Evolutionary conservation across 2,329 filamentous ascomycete species (phyloP), one percentile per base, ranked within the genome.

Genomic region (Penicillium corylophilum): DNA sequence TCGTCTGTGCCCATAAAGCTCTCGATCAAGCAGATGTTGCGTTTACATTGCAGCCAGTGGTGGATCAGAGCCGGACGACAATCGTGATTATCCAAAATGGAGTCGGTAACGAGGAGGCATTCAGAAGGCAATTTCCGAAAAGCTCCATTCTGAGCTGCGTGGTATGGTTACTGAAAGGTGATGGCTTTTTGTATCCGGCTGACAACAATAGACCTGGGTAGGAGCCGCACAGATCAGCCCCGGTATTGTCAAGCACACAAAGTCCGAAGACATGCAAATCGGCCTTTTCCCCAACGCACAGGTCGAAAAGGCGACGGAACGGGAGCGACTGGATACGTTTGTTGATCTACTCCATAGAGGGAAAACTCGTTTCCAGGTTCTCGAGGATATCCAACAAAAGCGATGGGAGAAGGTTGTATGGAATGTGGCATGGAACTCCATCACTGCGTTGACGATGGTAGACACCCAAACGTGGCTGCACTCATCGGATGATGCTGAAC

Each of bases 181-280:
- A 29, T n/a, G n/a, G 5, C 24, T 16, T 10, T 22, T 29, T 18
- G 10, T n/a, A 41, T 18, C 39, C 4, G 5, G 33, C 39, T 44
- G 23, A 48, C 23, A 1, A 7, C 5, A 26, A 16, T 18, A 70
- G 67, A 65, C 66, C 4, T 70, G 67, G 81, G 77, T 81, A 0
- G 81, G 81, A 4, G 79, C 79, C 8, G 73, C 66, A 0, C 82
- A 84, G 56, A 67, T 67, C 2, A 62, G 70, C 7, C 79, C 80
- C 0, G 82, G 81, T 0, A 54, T 77, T 2, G 68, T 83, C 22
- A 63, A 67, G 8, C 82, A 84, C 56, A 79, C 70, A 20, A 76
- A 75, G 46, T 77, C 76, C 12, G 82, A 84, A 60, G 72, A 81
- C 54, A 77, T 79, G 64, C 77, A 84, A 49, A 76, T 84, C 3